Evolutionary conservation across 148 eudicot species (phyloP), one percentile per base, ranked within the genome.

Genomic region (Linanthus parryae): DNA sequence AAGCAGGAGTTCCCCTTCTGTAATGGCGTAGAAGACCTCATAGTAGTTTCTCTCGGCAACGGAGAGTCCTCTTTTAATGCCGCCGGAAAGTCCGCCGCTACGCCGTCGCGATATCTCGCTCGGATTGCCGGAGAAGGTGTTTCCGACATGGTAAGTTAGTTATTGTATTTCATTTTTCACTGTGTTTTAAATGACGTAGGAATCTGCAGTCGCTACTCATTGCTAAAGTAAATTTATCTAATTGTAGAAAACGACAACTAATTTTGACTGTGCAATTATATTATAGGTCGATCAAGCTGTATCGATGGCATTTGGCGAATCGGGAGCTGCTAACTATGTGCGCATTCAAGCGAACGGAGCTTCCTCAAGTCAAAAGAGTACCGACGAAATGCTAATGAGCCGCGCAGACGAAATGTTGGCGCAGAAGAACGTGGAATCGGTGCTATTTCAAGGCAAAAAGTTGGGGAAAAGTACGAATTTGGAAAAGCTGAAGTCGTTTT

Each of bases 211-310:
- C n/a, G n/a, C n/a, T n/a, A n/a, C n/a, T n/a, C n/a, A n/a, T n/a
- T n/a, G n/a, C n/a, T n/a, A n/a, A n/a, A n/a, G n/a, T n/a, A n/a
- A n/a, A n/a, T n/a, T n/a, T n/a, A n/a, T n/a, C n/a, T n/a, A n/a
- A n/a, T n/a, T n/a, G n/a, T n/a, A n/a, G n/a, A n/a, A n/a, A n/a
- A n/a, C n/a, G n/a, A n/a, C n/a, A n/a, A n/a, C n/a, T n/a, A n/a
- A n/a, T n/a, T n/a, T n/a, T n/a, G n/a, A n/a, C n/a, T n/a, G n/a
- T n/a, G n/a, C n/a, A n/a, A n/a, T n/a, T n/a, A n/a, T n/a, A n/a
- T n/a, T 28, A 44, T 21, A 65, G 75, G 75, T 71, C 41, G 80
- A 75, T 59, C 75, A 75, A 43, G 72, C 72, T 8, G 80, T 75
- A 2, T 58, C 75, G 0, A 49, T 75, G 72, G 80, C 80, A 40